Percentiles rank a stretch among this genome's conserved stretches.
Conservation (phyloP, 73 alveolate species). For the Tetrahymena thermophila region DNA sequence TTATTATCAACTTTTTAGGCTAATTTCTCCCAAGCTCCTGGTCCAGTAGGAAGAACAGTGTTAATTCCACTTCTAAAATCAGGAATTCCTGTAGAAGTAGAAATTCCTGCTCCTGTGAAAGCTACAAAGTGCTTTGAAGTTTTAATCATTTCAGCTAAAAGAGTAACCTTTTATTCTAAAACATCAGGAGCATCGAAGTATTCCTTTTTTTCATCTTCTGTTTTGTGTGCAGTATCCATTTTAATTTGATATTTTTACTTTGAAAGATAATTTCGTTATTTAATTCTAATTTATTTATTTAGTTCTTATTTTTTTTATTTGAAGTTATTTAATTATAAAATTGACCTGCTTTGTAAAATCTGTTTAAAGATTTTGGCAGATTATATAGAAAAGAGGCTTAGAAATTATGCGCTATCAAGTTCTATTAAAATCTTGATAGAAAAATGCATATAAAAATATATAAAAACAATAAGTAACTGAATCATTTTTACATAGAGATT, state of each 20-base stretch:
- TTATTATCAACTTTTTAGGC: neutral
- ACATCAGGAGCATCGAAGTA: conserved; percentile 26
- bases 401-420: neutral
- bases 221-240: neutral
- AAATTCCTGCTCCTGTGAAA: conserved; percentile 86
- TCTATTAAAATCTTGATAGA: neutral
- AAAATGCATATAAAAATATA: no score
- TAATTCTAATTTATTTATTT: no score
- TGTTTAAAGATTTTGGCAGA: neutral
- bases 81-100: conserved; percentile 87
- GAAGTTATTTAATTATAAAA: no score
- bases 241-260: neutral
- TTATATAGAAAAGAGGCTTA: neutral
- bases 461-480: neutral
- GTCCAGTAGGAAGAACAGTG: conserved; percentile 49
- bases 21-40: conserved; percentile 45
- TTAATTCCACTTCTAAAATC: conserved; percentile 67
- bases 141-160: conserved; percentile 54
- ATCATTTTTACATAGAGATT: no score
- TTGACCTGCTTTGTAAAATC: neutral
- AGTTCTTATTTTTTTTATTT: no score
- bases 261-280: neutral
- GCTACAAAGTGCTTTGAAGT: conserved; percentile 57
- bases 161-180: conserved; percentile 45
- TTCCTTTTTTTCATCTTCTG: conserved; percentile 42